Evolutionary conservation across 495 filamentous ascomycete species (phyloP).

Genomic region (Symbiotaphrina buchneri): DNA sequence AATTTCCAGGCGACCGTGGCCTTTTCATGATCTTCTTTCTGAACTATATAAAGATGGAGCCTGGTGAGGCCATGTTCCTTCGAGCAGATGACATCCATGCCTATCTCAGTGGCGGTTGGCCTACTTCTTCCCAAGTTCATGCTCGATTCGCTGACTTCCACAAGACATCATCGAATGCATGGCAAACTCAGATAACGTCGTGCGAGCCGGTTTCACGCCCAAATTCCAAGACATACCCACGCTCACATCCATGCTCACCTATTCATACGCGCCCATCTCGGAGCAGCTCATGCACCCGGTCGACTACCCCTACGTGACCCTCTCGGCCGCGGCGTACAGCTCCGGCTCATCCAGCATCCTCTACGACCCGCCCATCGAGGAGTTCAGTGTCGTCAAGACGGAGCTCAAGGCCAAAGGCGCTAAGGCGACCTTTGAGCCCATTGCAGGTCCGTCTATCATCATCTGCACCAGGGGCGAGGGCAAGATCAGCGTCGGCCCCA

Average conservation of each 20-base stretch:
- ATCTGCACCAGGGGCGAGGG: slow-evolving; percentile 74
- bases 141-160: no score
- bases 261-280: slow-evolving; percentile 77
- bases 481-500: slow-evolving; percentile 59
- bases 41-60: slow-evolving; percentile 56
- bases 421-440: slow-evolving; percentile 64
- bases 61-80: slow-evolving; percentile 90
- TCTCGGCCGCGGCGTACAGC: slow-evolving; percentile 59
- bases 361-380: slow-evolving; percentile 92
- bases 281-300: slow-evolving; percentile 78
- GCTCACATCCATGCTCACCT: slow-evolving; percentile 81
- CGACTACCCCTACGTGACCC: slow-evolving; percentile 61
- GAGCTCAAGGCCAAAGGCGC: slow-evolving; percentile 44
- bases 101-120: slow-evolving; percentile 53
- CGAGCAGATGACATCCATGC: slow-evolving; percentile 94
- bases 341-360: slow-evolving; percentile 43
- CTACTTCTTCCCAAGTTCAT: neutral
- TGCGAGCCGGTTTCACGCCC: slow-evolving; percentile 89
- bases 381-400: slow-evolving; percentile 79
- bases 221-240: slow-evolving; percentile 95
- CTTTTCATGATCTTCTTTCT: slow-evolving; percentile 63
- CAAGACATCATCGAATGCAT: slow-evolving; percentile 96
- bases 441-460: slow-evolving; percentile 79
- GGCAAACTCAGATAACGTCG: slow-evolving; percentile 93
- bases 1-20: slow-evolving; percentile 60